phyloP scores from a whole-genome alignment of 345 rosid genomes.

The Cardamine resedifolia region DNA sequence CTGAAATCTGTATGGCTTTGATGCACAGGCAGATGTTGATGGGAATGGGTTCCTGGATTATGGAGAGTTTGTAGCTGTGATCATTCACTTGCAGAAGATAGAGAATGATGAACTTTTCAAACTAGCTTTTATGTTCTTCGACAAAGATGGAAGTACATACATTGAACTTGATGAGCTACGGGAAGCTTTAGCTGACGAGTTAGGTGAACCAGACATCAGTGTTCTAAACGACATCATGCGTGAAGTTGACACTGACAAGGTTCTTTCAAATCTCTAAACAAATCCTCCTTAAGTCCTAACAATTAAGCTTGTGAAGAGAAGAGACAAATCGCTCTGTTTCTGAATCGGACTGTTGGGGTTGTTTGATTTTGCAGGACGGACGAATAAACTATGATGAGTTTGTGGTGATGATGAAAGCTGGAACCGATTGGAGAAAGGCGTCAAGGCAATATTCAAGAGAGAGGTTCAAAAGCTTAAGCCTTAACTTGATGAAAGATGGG shows the following conservation, averaged over 20 bases:
- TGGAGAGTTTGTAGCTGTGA: conserved; percentile 96
- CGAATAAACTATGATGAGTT: conserved; percentile 90
- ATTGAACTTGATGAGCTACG: conserved; percentile 79
- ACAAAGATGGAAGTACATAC: conserved; percentile 75
- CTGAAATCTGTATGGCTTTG: conserved; percentile 11
- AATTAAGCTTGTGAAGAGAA: not conserved
- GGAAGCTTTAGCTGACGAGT: conserved; percentile 73
- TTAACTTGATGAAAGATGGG: conserved; percentile 95
- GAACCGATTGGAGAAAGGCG: conserved; percentile 99
- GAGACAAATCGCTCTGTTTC: conserved; percentile 3
- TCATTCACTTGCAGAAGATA: conserved; percentile 97
- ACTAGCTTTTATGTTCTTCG: conserved; percentile 89
- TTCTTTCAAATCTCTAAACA: conserved; percentile 24
- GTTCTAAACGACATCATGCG: conserved; percentile 82
- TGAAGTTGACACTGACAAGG: conserved; percentile 98
- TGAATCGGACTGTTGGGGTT: not conserved
- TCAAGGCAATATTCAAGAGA: conserved; percentile 96
- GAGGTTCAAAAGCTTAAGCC: conserved; percentile 93
- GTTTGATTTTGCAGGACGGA: conserved; percentile 60
- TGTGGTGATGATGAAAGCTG: conserved; percentile 96
- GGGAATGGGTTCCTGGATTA: conserved; percentile 88
- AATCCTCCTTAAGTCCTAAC: conserved; percentile 2
- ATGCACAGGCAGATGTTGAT: conserved; percentile 87
- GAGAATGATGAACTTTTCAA: conserved; percentile 94
- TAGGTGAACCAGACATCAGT: conserved; percentile 62